A percentile compares a stretch with the other conserved stretches of the same genome.
Evolutionary conservation across 495 filamentous ascomycete genomes (phyloP).

Genomic region (Penicillium parvum): DNA sequence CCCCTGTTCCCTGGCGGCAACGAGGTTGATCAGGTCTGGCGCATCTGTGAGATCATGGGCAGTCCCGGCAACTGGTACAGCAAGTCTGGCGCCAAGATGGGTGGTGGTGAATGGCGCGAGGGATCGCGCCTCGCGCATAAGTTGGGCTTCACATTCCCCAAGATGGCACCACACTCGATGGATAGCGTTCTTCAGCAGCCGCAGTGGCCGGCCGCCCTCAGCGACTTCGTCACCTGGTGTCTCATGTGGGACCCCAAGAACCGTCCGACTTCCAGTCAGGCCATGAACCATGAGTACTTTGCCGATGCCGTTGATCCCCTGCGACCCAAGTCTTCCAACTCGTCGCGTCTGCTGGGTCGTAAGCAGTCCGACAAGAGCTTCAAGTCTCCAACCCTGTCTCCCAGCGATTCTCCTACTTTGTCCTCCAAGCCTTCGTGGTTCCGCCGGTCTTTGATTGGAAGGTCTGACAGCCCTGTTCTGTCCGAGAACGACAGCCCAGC

Average conservation of each 20-base stretch:
- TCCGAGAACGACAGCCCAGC: conserved; percentile 31
- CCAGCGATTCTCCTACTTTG: conserved; percentile 61
- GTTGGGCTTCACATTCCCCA: conserved; percentile 97
- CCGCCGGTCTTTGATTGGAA: conserved; percentile 80
- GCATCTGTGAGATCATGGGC: conserved; percentile 99
- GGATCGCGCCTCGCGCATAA: conserved; percentile 89
- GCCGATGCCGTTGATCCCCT: conserved; percentile 91
- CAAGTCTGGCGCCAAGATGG: conserved; percentile 78
- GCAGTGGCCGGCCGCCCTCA: conserved; percentile 85
- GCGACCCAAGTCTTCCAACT: conserved; percentile 84
- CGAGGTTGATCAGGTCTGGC: conserved; percentile 98
- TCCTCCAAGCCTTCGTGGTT: conserved; percentile 93
- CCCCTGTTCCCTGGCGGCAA: conserved; percentile 96
- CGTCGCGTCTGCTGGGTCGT: conserved; percentile 68
- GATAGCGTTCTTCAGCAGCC: conserved; percentile 86
- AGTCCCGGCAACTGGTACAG: conserved; percentile 98
- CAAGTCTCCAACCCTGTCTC: conserved; percentile 57
- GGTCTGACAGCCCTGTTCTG: conserved; percentile 55
- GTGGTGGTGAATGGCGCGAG: conserved; percentile 97
- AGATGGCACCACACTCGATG: conserved; percentile 98
- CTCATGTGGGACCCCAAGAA: conserved; percentile 98
- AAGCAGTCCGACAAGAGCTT: conserved; percentile 79
- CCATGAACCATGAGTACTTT: conserved; percentile 92
- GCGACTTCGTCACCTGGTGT: conserved; percentile 96
- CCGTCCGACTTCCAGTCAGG: conserved; percentile 91